Percentiles rank a stretch among this genome's conserved stretches.
These are phyloP conservation scores for Penicillium diatomitis DNA, from an alignment of 495 filamentous ascomycete genomes.

Conservation along the genomic window DNA sequence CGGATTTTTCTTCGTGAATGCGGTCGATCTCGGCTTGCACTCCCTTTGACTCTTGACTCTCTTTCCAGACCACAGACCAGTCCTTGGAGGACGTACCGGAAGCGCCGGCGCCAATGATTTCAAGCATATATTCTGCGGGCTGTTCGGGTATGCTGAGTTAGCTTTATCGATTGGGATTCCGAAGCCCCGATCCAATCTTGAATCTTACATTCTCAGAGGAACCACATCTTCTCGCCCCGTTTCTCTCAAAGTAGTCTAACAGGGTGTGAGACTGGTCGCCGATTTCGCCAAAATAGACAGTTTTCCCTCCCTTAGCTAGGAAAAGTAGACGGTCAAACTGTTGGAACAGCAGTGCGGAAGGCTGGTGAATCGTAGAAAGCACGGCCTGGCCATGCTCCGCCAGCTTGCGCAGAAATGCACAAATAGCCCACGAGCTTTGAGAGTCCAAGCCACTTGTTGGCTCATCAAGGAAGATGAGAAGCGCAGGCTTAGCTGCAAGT, in stretches of 20 bases:
- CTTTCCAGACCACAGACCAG: constrained; percentile 69
- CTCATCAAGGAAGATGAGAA: constrained; percentile 93
- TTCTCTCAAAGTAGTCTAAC: constrained; percentile 66
- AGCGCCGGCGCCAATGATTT: constrained; percentile 53
- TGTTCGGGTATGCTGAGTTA: background rate
- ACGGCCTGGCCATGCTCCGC: constrained; percentile 83
- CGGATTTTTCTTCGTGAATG: constrained; percentile 45
- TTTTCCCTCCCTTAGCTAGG: constrained; percentile 68
- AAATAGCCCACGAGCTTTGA: constrained; percentile 80
- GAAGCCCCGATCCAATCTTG: no score
- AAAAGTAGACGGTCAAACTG: constrained; percentile 86
- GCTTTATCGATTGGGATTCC: no score
- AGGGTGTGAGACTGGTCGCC: constrained; percentile 64
- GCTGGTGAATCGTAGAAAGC: constrained; percentile 92
- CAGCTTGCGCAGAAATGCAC: constrained; percentile 72
- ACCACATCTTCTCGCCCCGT: constrained; percentile 63
- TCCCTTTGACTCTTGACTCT: constrained; percentile 54
- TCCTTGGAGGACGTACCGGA: constrained; percentile 67
- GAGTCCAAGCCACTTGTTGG: constrained; percentile 81
- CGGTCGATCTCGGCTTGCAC: constrained; percentile 57
- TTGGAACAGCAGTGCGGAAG: constrained; percentile 83
- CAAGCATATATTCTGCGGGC: constrained; percentile 90
- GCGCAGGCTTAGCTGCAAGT: constrained; percentile 76
- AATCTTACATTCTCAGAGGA: constrained; percentile 63
- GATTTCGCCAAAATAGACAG: constrained; percentile 88